Evolutionary conservation across 805 yeast genomes (phyloP), one percentile per base, ranked within the genome.

Genomic region (Metschnikowia matae): DNA sequence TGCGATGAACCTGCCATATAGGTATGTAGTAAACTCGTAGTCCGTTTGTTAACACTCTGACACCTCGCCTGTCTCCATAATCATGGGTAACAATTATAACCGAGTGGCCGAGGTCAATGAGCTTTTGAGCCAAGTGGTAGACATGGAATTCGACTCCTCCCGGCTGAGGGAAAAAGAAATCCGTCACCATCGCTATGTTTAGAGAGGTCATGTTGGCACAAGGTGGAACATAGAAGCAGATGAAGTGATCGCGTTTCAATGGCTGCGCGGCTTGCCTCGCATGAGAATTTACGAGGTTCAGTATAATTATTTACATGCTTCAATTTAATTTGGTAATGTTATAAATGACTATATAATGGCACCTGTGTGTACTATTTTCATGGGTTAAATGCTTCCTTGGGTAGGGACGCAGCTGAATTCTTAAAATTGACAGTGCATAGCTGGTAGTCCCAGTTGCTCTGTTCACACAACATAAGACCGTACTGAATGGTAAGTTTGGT

Each of bases 141-240:
- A 92, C 87, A 64, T 94, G 99, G 54, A 92, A 83, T 66, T 94
- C 99, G 1, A 94, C 96, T 8, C 99, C 99, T 3, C 99, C 99
- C 0, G 97, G 86, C 64, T 94, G 99, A 10, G 99, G 99, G 69
- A 87, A 94, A 80, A 94, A 94, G 74, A 90, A 94, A 68, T 94
- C 99, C 40, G 96, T 87, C 3, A 91, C 88, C 97, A 94, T 91
- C 6, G 78, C 78, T 48, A 71, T 69, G 49, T 70, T 71, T 54
- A 67, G 65, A 40, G 48, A 40, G 14, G 40, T 35, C 48, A 44
- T 48, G 43, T 6, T 38, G 40, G 26, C 40, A 18, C 42, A 15
- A 35, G 33, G 15, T 2, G 7, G 20, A 39, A 14, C 8, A 11
- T 15, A 35, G 15, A n/a, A 32, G 35, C 26, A 15, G 14, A 13